Evolutionary conservation across 2,329 filamentous ascomycete genomes (phyloP), one percentile per base, ranked within the genome.

Genomic region (Trichoderma arundinaceum): DNA sequence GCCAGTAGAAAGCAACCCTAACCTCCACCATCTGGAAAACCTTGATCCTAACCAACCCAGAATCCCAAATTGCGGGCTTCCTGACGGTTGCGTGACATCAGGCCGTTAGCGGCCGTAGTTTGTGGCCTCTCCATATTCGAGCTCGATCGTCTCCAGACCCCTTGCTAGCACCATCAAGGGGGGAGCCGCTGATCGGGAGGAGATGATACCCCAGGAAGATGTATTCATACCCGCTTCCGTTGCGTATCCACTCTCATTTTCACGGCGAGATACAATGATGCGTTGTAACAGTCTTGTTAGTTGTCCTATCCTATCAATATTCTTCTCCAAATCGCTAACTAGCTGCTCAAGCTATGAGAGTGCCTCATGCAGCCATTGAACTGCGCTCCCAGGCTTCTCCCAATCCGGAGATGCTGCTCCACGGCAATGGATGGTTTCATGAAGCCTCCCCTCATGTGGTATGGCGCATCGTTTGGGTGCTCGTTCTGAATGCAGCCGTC

Each of bases 401-500:
- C 15, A 10, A 58, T 66, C 64, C 64, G 64, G 64, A 43, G 64
- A 66, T 38, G 33, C 38, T 32, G 22, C 28, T 32, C 51, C 10
- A 9, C n/a, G 12, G 17, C 41, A 28, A 53, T 19, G 1, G 9
- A 28, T 39, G 32, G 19, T 38, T 65, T 41, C 56, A 57, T 60
- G 48, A 33, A 52, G 39, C 56, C 10, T 53, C 63, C 48, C 56
- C 48, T 48, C 28, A 59, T 53, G 41, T 44, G 56, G 56, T 56
- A 54, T 33, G 19, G 17, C 17, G 13, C 28, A 54, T n/a, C 39
- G 28, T 28, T 32, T 38, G 15, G 7, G 33, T 41, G 5, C 35
- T 38, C n/a, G 12, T 17, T 39, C 60, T 59, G 66, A 68, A 69
- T 63, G 66, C 60, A 65, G 61, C 32, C 22, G 39, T 46, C 44